Evolutionary conservation across 192 early-diverging fungal species (phyloP).

Genomic region (Paraglomus brasilianum): DNA sequence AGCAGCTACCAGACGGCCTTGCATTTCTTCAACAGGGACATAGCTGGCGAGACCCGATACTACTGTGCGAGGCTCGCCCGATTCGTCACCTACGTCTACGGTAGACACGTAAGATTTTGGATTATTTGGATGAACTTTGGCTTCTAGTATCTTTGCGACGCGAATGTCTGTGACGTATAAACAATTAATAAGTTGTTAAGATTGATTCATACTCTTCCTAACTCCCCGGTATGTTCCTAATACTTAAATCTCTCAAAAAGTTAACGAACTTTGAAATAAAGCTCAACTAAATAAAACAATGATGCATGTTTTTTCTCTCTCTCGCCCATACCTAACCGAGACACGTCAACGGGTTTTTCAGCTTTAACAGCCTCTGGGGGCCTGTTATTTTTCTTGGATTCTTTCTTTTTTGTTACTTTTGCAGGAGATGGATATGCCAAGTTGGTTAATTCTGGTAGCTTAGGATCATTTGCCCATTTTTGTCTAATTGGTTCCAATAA

Average conservation of each 20-base stretch:
- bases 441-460: conserved; percentile 68
- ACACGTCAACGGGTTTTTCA: conserved; percentile 16
- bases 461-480: conserved; percentile 63
- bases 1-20: conserved; percentile 53
- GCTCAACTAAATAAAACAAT: too few relatives aligned
- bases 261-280: too few relatives aligned
- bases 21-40: conserved; percentile 56
- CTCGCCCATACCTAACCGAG: conserved; percentile 5
- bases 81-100: conserved; percentile 55
- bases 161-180: conserved; percentile 48
- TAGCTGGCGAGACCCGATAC: conserved; percentile 60
- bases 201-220: too few relatives aligned
- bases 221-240: too few relatives aligned
- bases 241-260: too few relatives aligned
- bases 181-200: background rate
- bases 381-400: conserved; percentile 26
- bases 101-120: conserved; percentile 58
- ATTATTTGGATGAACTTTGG: conserved; percentile 50
- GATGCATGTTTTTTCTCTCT: too few relatives aligned
- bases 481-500: conserved; percentile 88
- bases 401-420: conserved; percentile 42
- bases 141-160: conserved; percentile 59
- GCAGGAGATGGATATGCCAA: conserved; percentile 76
- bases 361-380: background rate
- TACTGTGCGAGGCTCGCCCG: conserved; percentile 56